These are phyloP conservation scores for Paxillus involutus DNA, from an alignment of 768 basidiomycete genomes.

Conservation along the genomic window DNA sequence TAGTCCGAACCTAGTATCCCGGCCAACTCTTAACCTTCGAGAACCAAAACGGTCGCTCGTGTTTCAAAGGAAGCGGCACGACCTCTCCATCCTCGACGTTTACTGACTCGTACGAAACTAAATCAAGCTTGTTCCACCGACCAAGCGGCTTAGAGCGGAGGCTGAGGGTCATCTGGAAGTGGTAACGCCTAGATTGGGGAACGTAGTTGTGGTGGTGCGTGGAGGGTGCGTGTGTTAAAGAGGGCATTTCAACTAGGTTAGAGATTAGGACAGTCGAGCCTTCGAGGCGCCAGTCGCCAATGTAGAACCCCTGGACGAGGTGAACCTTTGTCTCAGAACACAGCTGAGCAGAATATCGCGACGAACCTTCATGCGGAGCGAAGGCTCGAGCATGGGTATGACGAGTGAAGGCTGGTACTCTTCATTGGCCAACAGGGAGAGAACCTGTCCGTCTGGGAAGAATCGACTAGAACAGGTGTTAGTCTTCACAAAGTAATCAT, in stretches of 20 bases:
- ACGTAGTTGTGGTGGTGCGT: constrained; percentile 5
- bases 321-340: background rate
- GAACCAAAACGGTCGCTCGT: constrained; percentile 93
- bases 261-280: constrained; percentile 60
- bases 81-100: constrained; percentile 75
- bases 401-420: constrained; percentile 67
- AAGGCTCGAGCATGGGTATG: constrained; percentile 74
- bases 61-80: constrained; percentile 67
- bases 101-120: constrained; percentile 72
- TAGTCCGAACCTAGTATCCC: constrained; percentile 16
- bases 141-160: constrained; percentile 75
- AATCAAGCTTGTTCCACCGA: constrained; percentile 80
- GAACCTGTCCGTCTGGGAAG: constrained; percentile 81
- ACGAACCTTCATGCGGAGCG: constrained; percentile 73
- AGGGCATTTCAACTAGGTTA: constrained; percentile 56
- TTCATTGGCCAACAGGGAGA: constrained; percentile 84
- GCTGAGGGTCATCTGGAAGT: constrained; percentile 71
- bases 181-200: constrained; percentile 45
- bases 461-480: constrained; percentile 59
- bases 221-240: constrained; percentile 2
- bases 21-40: constrained; percentile 80
- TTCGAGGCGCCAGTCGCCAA: constrained; percentile 72
- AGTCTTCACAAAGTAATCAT: background rate
- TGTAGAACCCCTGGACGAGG: constrained; percentile 57
- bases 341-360: background rate